Evolutionary conservation across 1,284 basidiomycete species (phyloP).

Genomic region (Ustilago cynodontis): DNA sequence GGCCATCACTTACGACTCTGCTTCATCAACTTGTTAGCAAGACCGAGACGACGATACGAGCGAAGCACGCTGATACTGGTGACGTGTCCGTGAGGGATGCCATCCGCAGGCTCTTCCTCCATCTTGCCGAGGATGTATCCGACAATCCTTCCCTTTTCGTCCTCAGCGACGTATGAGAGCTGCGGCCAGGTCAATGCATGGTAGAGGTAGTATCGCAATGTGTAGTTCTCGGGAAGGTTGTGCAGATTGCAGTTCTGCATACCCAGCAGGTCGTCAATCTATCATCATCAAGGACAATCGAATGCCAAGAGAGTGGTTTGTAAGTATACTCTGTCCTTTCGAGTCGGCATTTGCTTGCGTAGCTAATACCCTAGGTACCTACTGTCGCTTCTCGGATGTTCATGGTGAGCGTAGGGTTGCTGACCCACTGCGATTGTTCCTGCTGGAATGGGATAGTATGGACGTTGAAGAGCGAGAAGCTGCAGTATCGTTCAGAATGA

Average conservation of each 20-base stretch:
- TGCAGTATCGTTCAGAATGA: background rate
- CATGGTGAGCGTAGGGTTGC: slow-evolving; percentile 13
- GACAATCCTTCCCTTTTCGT: slow-evolving; percentile 86
- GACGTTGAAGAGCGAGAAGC: background rate
- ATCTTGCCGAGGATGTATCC: slow-evolving; percentile 96
- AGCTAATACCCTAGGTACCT: background rate
- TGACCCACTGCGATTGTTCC: background rate
- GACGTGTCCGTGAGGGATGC: slow-evolving; percentile 69
- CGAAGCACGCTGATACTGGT: slow-evolving; percentile 68
- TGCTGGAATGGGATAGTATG: background rate
- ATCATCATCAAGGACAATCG: background rate
- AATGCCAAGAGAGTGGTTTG: background rate
- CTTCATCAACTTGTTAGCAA: slow-evolving; percentile 69
- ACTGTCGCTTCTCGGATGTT: slow-evolving; percentile 39
- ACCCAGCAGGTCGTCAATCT: slow-evolving; percentile 66
- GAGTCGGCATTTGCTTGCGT: background rate
- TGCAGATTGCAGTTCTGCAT: slow-evolving; percentile 70
- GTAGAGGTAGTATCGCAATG: slow-evolving; percentile 76
- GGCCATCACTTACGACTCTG: slow-evolving; percentile 69
- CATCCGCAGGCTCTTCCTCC: slow-evolving; percentile 72
- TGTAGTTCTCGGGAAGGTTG: slow-evolving; percentile 69
- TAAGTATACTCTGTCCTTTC: background rate
- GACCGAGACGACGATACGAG: slow-evolving; percentile 64
- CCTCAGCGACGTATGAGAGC: slow-evolving; percentile 92
- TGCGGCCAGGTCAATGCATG: slow-evolving; percentile 92